Percentiles rank a stretch among this genome's conserved stretches.
phyloP scores from a whole-genome alignment of 169 alveolate species.

The Cryptosporidium ryanae region DNA sequence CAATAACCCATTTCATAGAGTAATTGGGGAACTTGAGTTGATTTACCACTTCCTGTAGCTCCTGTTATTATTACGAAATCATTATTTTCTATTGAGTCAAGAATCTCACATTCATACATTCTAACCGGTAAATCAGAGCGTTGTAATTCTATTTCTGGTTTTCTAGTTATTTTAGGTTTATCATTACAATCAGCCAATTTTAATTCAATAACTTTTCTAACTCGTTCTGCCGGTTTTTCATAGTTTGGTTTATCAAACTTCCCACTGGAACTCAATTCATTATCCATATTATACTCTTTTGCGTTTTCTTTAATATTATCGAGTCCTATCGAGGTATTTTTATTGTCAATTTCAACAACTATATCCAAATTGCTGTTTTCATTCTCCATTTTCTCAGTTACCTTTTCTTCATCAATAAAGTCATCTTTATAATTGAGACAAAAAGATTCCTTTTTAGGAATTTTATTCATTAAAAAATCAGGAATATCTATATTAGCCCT shows the following conservation, averaged over 20 bases:
- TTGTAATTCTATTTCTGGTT: constrained; percentile 79
- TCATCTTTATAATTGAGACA: background rate
- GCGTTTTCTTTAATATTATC: constrained; percentile 35
- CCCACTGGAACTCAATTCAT: background rate
- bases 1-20: constrained; percentile 94
- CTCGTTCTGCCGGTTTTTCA: background rate
- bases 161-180: constrained; percentile 76
- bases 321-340: background rate
- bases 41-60: constrained; percentile 99
- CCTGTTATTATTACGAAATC: constrained; percentile 95
- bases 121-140: constrained; percentile 88
- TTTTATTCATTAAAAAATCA: constrained; percentile 66
- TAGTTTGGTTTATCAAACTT: background rate
- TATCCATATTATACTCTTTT: constrained; percentile 20
- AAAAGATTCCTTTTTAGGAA: background rate
- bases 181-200: background rate
- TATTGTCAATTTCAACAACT: background rate
- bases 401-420: background rate
- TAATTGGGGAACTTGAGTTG: constrained; percentile 97
- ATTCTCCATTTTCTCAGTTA: background rate
- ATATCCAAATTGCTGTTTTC: background rate
- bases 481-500: constrained; percentile 76
- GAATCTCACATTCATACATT: constrained; percentile 91
- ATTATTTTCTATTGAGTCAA: constrained; percentile 89
- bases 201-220: constrained; percentile 24